Evolutionary conservation across 257 asterid genomes (phyloP), one percentile per base, ranked within the genome.

Genomic region (Penstemon barbatus): DNA sequence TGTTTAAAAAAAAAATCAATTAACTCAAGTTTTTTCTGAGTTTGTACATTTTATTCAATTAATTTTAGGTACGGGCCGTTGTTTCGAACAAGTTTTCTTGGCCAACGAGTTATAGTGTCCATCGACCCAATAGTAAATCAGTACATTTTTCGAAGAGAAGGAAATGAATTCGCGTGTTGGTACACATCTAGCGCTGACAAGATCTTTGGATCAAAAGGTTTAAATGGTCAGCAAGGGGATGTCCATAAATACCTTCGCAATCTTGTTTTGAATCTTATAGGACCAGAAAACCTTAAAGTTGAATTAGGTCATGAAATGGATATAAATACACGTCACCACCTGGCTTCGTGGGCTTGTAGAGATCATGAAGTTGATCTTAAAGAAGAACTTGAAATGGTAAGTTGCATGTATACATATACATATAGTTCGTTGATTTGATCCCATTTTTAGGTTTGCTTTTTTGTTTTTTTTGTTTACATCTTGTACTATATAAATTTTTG

Each of bases 201-300:
- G 76, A 82, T 91, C 51, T 88, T 91, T 66, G 97, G 97, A 68
- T 70, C 65, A 70, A 88, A 86, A 57, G 85, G 83, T 78, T 87
- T 91, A 6, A 90, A 91, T 48, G 83, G 86, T 13, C 66, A 86
- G 75, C 96, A 86, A 79, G 97, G 97, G 3, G 81, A 82, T 52
- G 82, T 86, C 92, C 85, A 83, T 77, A 91, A 91, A 83, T 88
- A 88, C 79, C 87, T 91, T 12, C 88, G 84, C 77, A 91, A 85
- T 81, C 81, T 88, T 95, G 87, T 88, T 54, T 72, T 88, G 43
- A 81, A 81, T 77, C 83, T 86, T 13, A 83, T 91, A 45, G 97
- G 97, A 54, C 88, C 90, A 0, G 96, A 91, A 76, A 80, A 85
- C 68, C 85, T 91, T 49, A 91, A 83, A 46, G 18, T 15, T 15